Base-by-base conservation (phyloP, 2,329 filamentous ascomycete species). In the Stagonosporopsis rhizophila region DNA sequence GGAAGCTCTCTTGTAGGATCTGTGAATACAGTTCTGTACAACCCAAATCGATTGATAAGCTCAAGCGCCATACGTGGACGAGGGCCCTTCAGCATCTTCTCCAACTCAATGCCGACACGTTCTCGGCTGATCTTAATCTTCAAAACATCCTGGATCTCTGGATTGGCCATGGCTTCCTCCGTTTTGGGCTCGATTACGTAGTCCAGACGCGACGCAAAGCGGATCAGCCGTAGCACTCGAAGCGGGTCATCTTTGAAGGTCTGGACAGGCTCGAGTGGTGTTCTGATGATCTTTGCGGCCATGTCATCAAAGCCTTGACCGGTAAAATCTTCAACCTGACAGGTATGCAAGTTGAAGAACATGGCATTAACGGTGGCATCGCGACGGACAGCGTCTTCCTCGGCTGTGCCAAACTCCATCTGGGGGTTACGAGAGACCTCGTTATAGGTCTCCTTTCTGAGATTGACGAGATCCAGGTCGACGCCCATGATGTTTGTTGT, bases 211-310 rank as follows among this genome's bases (percentile, higher is more conserved):
- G 91, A 96, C 4, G 94, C 91, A 77, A 99, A 98, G 52, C 95
- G 87, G 45, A 99, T 89, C 48, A 98, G 81, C 44, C 94, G 86
- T 58, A 98, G 79, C 3, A 98, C 90, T 17, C 95, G 85, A 22
- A 99, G 80, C 12, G 95, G 95, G 69, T 98, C 94, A 71, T 98
- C 94, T 74, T 88, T 92, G 78, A 99, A 98, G 0, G 94, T 99
- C 72, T 96, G 90, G 48, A 91, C 87, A 22, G 94, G 93, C 48
- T 92, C 89, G 38, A 98, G 78, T 0, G 94, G 94, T 3, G 95
- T 98, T 50, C 89, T 85, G 62, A 99, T 92, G 45, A 93, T 79
- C 58, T 85, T 85, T 2, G 81, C 79, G 30, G 82, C 75, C 85
- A 98, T 86, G 70, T 98, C 94, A 7, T 83, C 72, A 32, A 96